Percentiles rank a stretch among this genome's conserved stretches.
Evolutionary conservation across 2,329 filamentous ascomycete species (phyloP).

Genomic region (Aureobasidium sp.): DNA sequence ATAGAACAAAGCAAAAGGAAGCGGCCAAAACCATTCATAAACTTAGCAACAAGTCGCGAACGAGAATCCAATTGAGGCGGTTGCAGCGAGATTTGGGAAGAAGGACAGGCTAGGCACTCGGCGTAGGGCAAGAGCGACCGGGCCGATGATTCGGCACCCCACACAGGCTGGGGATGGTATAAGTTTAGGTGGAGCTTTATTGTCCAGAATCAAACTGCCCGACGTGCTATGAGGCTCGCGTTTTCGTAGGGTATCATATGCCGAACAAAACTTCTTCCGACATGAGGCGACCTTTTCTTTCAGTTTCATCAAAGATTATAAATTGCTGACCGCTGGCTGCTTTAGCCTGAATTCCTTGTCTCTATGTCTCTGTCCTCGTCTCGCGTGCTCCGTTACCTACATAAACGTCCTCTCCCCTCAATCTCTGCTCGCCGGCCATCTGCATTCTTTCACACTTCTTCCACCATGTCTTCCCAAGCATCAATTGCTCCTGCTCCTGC

Average conservation of each 20-base stretch:
- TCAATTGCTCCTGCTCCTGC: slow-evolving; percentile 24
- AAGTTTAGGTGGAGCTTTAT: neutral
- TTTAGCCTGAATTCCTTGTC: slow-evolving; percentile 12
- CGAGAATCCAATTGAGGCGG: neutral
- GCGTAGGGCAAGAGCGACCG: neutral
- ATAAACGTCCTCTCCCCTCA: slow-evolving; percentile 1
- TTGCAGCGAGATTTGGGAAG: neutral
- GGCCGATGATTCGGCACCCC: slow-evolving; percentile 3
- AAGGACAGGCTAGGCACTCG: neutral
- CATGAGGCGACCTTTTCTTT: neutral
- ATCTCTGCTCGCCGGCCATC: neutral
- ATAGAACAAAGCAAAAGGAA: neutral
- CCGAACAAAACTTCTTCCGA: slow-evolving; percentile 4
- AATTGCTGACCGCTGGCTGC: slow-evolving; percentile 11
- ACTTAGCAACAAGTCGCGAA: neutral
- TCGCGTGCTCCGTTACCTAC: slow-evolving; percentile 4
- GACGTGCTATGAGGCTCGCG: neutral
- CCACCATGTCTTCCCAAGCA: slow-evolving; percentile 29
- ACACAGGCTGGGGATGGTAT: neutral
- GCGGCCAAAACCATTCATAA: slow-evolving; percentile 4
- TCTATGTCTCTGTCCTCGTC: slow-evolving; percentile 13
- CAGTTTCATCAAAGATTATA: slow-evolving; percentile 2
- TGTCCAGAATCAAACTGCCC: slow-evolving; percentile 1
- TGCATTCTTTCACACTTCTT: neutral
- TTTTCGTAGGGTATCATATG: slow-evolving; percentile 10